Percentiles rank a stretch among this genome's conserved stretches.
phyloP scores from a whole-genome alignment of 1,139 yeast species.

The Lodderomyces beijingensis region DNA sequence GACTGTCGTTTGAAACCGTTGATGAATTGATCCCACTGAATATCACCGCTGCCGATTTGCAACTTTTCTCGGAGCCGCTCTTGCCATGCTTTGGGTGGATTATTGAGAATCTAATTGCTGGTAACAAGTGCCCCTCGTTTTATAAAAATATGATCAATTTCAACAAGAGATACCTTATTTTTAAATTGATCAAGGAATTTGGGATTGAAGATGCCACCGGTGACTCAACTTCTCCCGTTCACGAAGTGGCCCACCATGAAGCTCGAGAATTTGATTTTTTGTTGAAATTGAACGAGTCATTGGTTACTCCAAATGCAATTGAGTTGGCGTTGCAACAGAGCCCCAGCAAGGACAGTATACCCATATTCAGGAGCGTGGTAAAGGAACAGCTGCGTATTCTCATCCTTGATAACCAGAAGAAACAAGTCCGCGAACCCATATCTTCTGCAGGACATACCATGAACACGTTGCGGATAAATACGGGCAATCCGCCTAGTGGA shows the following conservation, averaged over 20 bases:
- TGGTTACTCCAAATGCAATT: slow-evolving; percentile 24
- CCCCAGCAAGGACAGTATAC: slow-evolving; percentile 23
- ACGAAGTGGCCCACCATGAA: slow-evolving; percentile 22
- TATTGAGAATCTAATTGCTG: slow-evolving; percentile 38
- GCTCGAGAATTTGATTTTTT: slow-evolving; percentile 45
- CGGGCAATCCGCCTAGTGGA: background rate
- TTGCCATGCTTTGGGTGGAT: slow-evolving; percentile 81
- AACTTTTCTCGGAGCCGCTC: slow-evolving; percentile 35
- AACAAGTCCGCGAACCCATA: slow-evolving; percentile 18
- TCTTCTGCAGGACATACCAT: background rate
- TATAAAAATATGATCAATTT: slow-evolving; percentile 30
- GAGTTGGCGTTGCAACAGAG: slow-evolving; percentile 6
- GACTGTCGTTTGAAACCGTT: slow-evolving; percentile 24
- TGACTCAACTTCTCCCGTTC: slow-evolving; percentile 10
- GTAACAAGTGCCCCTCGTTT: slow-evolving; percentile 35
- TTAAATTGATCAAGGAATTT: slow-evolving; percentile 39
- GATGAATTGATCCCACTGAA: slow-evolving; percentile 33
- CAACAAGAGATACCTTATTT: slow-evolving; percentile 41
- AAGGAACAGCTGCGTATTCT: slow-evolving; percentile 35
- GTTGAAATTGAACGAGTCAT: slow-evolving; percentile 37
- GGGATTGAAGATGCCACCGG: slow-evolving; percentile 32
- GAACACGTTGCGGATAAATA: background rate
- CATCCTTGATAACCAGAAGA: slow-evolving; percentile 33
- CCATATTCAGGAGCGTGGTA: slow-evolving; percentile 29
- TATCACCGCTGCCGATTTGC: slow-evolving; percentile 26